Conservation (phyloP, 2,329 filamentous ascomycete genomes). For the Fusarium pilosicola region DNA sequence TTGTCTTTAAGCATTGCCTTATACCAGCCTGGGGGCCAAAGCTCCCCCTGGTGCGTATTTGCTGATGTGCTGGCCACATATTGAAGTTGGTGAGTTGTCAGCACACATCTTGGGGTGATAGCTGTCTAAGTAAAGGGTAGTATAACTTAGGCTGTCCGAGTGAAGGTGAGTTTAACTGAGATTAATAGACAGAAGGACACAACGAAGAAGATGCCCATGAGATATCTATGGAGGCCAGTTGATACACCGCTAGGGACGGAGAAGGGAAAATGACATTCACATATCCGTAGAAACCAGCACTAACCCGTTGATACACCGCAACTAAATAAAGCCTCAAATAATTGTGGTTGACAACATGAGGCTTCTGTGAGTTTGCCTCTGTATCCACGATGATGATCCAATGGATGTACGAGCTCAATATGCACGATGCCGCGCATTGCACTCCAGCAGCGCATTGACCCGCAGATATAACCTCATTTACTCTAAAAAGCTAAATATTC, state of each 20-base stretch:
- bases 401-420: neutral
- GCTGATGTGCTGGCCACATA: neutral
- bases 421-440: neutral
- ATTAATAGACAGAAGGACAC: neutral
- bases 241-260: neutral
- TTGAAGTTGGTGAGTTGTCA: neutral
- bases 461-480: neutral
- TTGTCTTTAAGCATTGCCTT: neutral
- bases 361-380: neutral
- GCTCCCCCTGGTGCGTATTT: neutral
- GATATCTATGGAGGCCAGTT: fast-evolving
- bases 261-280: neutral
- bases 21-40: neutral
- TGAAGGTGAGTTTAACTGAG: fast-evolving
- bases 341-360: neutral
- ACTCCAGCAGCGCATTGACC: neutral
- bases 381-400: neutral
- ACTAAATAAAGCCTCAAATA: neutral
- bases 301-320: neutral
- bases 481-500: neutral
- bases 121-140: fast-evolving
- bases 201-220: neutral
- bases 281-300: neutral
- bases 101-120: neutral
- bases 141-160: too few species aligned